Base-by-base conservation (phyloP, 1,284 basidiomycete genomes). In the Heterobasidion occidentale region DNA sequence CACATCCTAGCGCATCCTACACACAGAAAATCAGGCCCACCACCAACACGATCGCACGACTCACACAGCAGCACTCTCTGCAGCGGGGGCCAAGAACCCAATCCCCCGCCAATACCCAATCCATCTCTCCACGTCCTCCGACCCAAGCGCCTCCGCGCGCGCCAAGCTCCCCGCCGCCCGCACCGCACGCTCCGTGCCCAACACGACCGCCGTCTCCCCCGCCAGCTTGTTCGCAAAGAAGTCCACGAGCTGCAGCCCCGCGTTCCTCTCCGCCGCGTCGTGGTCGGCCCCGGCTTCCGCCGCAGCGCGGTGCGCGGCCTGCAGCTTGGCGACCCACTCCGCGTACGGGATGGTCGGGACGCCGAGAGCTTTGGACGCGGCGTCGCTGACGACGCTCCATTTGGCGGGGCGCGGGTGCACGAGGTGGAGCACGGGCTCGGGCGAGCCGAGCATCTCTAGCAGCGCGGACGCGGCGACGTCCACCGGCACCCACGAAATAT, bases 401-500 rank as follows among this genome's bases (percentile, higher is more conserved):
- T 57, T 33, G 15, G 62, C 62, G 4, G 67, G 68, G 11, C 54
- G 34, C 7, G 67, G 68, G 46, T 68, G 64, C 19, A 60, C 60
- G 19, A 69, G 61, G 59, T 70, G 66, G 14, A 68, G 58, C 3
- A 64, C 58, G 9, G 56, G 56, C 9, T 53, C 47, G 33, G 49
- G 19, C 12, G 49, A 34, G 35, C 35, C 33, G 9, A 62, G 61
- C 58, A 65, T 61, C 33, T 68, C 67, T 1, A 61, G 35, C 38
- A 67, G 56, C 6, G 63, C 63, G 33, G 55, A 54, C 11, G 67
- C 65, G 1, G 65, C 63, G 9, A 59, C 54, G 45, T 62, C 61
- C 1, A 58, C 46, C 5, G 65, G 65, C 36, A 70, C 58, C 67
- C 67, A 70, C 9, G 61, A 59, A 19, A 61, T 38, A 35, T 58